phyloP scores from a whole-genome alignment of 2,329 filamentous ascomycete species.

The Aspergillus tanneri region DNA sequence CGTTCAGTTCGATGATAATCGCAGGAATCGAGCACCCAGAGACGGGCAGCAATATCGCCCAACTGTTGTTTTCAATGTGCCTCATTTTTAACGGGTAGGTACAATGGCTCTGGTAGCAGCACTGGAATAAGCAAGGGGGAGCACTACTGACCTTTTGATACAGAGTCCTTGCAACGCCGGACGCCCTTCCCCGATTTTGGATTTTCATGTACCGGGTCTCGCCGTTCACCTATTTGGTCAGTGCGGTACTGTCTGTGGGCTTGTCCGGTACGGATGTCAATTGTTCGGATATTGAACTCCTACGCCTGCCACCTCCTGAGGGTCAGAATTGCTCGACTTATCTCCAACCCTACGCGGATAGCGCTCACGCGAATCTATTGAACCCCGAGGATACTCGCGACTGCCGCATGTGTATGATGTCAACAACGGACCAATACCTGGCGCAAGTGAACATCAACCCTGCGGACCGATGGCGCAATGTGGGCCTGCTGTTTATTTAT shows the following conservation, averaged over 20 bases:
- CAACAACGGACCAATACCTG: constrained; percentile 52
- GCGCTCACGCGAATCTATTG: constrained; percentile 60
- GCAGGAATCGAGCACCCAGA: constrained; percentile 65
- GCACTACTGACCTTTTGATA: not conserved
- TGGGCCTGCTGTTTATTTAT: constrained; percentile 55
- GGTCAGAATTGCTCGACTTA: constrained; percentile 65
- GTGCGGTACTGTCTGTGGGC: constrained; percentile 41
- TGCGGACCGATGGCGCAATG: constrained; percentile 52
- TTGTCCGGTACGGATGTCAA: constrained; percentile 29
- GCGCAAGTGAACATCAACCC: constrained; percentile 48
- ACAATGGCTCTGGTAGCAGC: not conserved
- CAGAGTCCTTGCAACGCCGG: constrained; percentile 61
- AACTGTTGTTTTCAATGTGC: constrained; percentile 57
- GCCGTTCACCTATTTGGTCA: constrained; percentile 62
- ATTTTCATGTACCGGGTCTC: constrained; percentile 72
- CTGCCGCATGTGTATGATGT: constrained; percentile 55
- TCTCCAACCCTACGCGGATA: constrained; percentile 56
- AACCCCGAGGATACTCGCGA: constrained; percentile 57
- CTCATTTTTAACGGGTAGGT: constrained; percentile 55
- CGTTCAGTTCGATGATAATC: constrained; percentile 72
- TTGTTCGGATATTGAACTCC: constrained; percentile 37
- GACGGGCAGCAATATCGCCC: constrained; percentile 62
- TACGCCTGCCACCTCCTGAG: constrained; percentile 50
- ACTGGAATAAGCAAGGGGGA: not conserved
- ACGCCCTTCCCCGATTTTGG: constrained; percentile 68